These are phyloP conservation scores for Colletotrichum noveboracense DNA, from an alignment of 2,329 filamentous ascomycete genomes.

Conservation along the genomic window DNA sequence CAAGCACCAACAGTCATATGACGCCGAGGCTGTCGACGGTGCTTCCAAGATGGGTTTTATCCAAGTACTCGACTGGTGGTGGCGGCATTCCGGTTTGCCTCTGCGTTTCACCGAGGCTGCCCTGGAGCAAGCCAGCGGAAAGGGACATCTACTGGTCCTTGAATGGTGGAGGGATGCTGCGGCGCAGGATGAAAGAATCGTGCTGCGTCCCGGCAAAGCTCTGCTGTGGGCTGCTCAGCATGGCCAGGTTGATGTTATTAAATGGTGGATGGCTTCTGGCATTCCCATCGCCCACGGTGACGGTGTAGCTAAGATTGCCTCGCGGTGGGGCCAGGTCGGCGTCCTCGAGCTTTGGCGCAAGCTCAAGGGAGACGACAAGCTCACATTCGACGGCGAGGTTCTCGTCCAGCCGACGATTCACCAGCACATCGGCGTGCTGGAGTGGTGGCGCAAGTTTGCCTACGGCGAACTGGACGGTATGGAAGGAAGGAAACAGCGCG, in stretches of 20 bases:
- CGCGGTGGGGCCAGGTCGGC: conserved; percentile 81
- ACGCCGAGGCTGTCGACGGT: conserved; percentile 82
- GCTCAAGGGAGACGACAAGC: conserved; percentile 66
- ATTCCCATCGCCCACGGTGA: conserved; percentile 83
- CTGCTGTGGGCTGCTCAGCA: conserved; percentile 85
- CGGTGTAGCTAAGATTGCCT: conserved; percentile 82
- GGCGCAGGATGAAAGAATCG: conserved; percentile 59
- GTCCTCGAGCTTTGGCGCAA: conserved; percentile 83
- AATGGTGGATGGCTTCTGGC: conserved; percentile 86
- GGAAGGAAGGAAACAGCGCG: conserved; percentile 65
- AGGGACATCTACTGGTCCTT: conserved; percentile 83
- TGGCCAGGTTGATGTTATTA: conserved; percentile 76
- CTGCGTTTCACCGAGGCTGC: conserved; percentile 87
- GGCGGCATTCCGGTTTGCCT: conserved; percentile 74
- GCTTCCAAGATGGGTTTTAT: conserved; percentile 87
- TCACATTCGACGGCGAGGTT: conserved; percentile 84
- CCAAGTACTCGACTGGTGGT: conserved; percentile 91
- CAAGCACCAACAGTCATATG: conserved; percentile 73
- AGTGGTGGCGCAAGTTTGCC: conserved; percentile 87
- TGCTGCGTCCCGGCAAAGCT: conserved; percentile 82
- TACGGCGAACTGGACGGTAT: conserved; percentile 59
- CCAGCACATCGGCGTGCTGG: conserved; percentile 81
- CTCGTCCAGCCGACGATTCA: conserved; percentile 88
- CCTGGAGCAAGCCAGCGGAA: conserved; percentile 84
- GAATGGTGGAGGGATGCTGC: conserved; percentile 90